Base-by-base conservation (phyloP, 257 asterid genomes). In the Forsythia viridissima region DNA sequence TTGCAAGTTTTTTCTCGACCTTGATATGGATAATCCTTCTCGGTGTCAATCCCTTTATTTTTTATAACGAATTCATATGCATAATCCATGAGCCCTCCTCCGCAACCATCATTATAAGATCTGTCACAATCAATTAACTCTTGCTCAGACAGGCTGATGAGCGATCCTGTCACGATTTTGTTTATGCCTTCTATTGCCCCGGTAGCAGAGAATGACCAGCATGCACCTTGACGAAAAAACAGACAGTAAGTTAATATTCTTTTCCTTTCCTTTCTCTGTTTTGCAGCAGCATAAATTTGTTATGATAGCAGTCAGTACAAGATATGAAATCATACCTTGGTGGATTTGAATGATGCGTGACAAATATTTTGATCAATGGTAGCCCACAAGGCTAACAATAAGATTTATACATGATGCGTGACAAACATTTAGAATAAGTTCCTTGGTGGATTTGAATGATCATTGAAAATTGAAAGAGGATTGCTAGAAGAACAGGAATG, bases 141-240 rank as follows among this genome's bases (percentile, higher is more conserved):
- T 83, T 96, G 99, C 80, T 96, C 99, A 3, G 99, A 96, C 40
- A 96, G 87, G 82, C 99, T 96, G 24, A 90, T 72, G 21, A 96
- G 97, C 34, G 97, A 90, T 80, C 97, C 97, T 18, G 94, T 86
- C 69, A 83, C 85, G 6, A 96, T 93, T 91, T 96, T 76, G 66
- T 93, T 96, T 68, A 96, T 87, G 80, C 99, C 99, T 82, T 96
- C 99, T 1, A 93, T 83, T 48, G 99, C 99, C 4, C 99, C 99
- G 0, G 99, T 96, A 15, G 99, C 96, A 9, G 99, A 92, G 86
- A 96, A 96, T 70, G 99, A 88, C 99, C 99, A 96, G 73, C 99
- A 96, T 8, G 97, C 98, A 71, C 97, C 98, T 96, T 74, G 82
- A 86, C 68, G 55, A 39, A 61, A 78, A 12, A 21, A 40, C 15